phyloP scores from a whole-genome alignment of 2,329 filamentous ascomycete genomes.

The Colletotrichum cuscutae region DNA sequence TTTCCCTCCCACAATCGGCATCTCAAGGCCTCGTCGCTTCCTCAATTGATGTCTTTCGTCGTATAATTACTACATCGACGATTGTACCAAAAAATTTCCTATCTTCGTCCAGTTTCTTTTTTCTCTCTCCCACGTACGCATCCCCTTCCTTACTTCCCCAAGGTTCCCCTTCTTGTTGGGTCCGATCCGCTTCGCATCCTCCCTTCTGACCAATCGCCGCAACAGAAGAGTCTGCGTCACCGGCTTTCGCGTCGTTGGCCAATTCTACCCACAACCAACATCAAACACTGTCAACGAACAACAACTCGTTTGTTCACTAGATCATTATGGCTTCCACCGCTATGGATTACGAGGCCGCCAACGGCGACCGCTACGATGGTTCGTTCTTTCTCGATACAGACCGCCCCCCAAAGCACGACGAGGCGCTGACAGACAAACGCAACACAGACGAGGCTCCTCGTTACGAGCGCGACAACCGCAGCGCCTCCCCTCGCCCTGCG shows the following conservation, averaged over 20 bases:
- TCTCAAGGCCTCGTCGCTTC: constrained; percentile 10
- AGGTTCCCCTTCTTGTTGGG: background rate
- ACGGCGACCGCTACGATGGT: constrained; percentile 76
- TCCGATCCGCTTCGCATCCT: constrained; percentile 15
- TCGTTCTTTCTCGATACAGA: constrained; percentile 41
- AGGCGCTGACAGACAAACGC: constrained; percentile 12
- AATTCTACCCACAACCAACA: constrained; percentile 5
- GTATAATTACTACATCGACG: constrained; percentile 12
- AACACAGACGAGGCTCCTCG: constrained; percentile 69
- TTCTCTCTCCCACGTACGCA: background rate
- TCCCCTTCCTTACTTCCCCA: constrained; percentile 17
- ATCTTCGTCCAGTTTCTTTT: constrained; percentile 36
- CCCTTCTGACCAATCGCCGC: constrained; percentile 28
- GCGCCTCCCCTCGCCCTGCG: constrained; percentile 70
- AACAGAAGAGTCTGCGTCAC: constrained; percentile 33
- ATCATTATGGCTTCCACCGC: constrained; percentile 69
- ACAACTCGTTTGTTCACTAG: constrained; percentile 3
- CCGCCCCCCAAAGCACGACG: constrained; percentile 17
- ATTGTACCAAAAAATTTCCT: constrained; percentile 36
- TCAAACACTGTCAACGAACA: background rate
- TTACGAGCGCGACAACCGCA: constrained; percentile 74
- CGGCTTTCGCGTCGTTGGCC: constrained; percentile 29
- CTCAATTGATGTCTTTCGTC: constrained; percentile 17
- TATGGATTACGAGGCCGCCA: constrained; percentile 78
- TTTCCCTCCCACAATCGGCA: constrained; percentile 27